A percentile compares a stretch with the other conserved stretches of the same genome.
These are phyloP conservation scores for Aspergillus wentii DNA, from an alignment of 495 filamentous ascomycete species.

Conservation along the genomic window DNA sequence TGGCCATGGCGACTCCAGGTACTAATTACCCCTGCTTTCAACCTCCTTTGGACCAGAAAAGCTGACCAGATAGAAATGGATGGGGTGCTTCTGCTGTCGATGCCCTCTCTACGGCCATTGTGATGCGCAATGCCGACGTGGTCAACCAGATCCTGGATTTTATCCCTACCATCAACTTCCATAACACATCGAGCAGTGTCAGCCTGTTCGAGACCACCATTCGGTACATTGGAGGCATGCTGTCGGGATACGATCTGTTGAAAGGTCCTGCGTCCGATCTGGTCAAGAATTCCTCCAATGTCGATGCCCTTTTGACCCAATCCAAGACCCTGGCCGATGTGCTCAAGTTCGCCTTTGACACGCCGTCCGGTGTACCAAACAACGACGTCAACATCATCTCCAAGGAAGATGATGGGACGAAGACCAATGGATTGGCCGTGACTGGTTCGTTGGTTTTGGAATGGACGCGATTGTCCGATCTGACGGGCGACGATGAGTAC, in stretches of 20 bases:
- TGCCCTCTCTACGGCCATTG: conserved; percentile 71
- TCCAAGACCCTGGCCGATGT: conserved; percentile 64
- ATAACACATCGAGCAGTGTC: conserved; percentile 49
- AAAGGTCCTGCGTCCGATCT: conserved; percentile 60
- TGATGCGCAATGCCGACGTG: conserved; percentile 67
- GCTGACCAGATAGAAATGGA: conserved; percentile 59
- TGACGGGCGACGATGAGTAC: conserved; percentile 65
- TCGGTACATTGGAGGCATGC: conserved; percentile 73
- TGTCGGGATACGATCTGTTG: conserved; percentile 80
- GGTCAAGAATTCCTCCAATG: conserved; percentile 35
- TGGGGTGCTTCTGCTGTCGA: conserved; percentile 87
- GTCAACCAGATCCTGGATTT: conserved; percentile 66
- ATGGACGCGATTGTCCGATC: conserved; percentile 78
- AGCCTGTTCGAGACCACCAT: conserved; percentile 91
- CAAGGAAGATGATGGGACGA: conserved; percentile 39
- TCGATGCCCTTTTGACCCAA: conserved; percentile 59
- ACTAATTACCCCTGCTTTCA: conserved; percentile 12
- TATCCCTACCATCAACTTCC: conserved; percentile 66
- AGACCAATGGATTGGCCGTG: conserved; percentile 64
- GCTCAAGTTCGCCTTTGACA: conserved; percentile 75
- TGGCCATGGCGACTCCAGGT: conserved; percentile 64
- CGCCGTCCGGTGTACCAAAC: conserved; percentile 68
- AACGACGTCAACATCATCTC: conserved; percentile 63
- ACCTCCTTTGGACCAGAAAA: conserved; percentile 10
- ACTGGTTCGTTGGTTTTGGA: conserved; percentile 75